Base-by-base conservation (phyloP, 768 basidiomycete genomes). In the Kwoniella europaea region DNA sequence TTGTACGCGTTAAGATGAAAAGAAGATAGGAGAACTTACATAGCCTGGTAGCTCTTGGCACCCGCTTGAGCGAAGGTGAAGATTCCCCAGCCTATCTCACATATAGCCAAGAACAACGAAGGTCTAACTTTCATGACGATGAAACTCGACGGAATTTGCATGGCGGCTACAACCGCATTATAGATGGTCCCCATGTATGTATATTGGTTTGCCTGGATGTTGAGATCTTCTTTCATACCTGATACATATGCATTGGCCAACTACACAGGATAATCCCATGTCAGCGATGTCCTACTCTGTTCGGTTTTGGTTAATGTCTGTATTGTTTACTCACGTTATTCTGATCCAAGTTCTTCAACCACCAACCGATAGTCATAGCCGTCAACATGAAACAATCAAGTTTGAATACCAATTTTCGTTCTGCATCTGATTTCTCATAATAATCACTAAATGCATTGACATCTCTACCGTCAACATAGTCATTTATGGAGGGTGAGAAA, bases 141-240 rank as follows among this genome's bases (percentile, higher is more conserved):
- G 42, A 75, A 58, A 63, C 70, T 73, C 6, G 44, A 63, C 0
- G 74, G 74, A 24, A 76, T 70, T 24, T 69, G 71, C 71, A 67
- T 67, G n/a, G 50, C 57, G 35, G 24, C 68, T 9, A 72, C 56
- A 24, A 68, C 71, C 1, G 71, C 68, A 57, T 65, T 74, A 65
- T 74, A 77, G 59, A 77, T 71, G 13, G 76, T 73, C 0, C 53
- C 41, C 66, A 73, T 64, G 18, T 73, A 62, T 13, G 71, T 73
- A 63, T 75, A 75, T 63, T 77, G 68, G 42, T 75, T 71, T 1
- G 72, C 74, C 22, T 62, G 52, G 52, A 78, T 69, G 60, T 74
- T 63, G n/a, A 78, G 65, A 41, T 71, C 74, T 54, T 75, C 77
- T 58, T 74, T 71, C 72, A 78, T 74, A 15, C 78, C 78, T 1